Conservation (phyloP, 2,329 filamentous ascomycete species). For the Aspergillus sclerotialis region DNA sequence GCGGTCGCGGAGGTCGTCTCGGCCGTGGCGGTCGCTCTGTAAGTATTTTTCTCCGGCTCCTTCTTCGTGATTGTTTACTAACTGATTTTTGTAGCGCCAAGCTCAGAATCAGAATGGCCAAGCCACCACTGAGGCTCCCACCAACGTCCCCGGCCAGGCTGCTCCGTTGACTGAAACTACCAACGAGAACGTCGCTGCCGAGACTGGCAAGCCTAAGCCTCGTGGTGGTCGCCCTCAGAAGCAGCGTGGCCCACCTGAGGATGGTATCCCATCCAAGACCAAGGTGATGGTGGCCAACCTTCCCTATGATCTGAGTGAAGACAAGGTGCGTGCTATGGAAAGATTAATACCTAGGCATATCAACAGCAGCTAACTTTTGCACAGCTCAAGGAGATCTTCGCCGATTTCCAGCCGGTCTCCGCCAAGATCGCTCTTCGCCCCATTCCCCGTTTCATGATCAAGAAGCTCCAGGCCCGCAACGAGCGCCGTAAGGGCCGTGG, state of each 20-base stretch:
- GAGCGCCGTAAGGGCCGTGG: conserved; percentile 98
- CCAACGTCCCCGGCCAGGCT: conserved; percentile 12
- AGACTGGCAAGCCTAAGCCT: conserved; percentile 33
- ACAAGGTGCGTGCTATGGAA: conserved; percentile 75
- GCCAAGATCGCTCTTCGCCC: conserved; percentile 98
- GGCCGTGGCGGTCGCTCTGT: conserved; percentile 55
- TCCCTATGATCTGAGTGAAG: conserved; percentile 94
- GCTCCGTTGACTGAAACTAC: conserved; percentile 54
- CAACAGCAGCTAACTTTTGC: conserved; percentile 25
- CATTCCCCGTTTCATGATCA: conserved; percentile 99
- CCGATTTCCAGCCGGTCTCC: conserved; percentile 81
- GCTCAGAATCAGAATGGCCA: conserved; percentile 17
- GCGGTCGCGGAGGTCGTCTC: conserved; percentile 61
- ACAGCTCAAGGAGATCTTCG: conserved; percentile 96
- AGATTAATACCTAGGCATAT: no score
- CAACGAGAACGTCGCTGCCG: conserved; percentile 35
- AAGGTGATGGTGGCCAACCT: conserved; percentile 99
- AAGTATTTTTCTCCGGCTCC: conserved; percentile 21
- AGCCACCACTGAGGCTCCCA: conserved; percentile 16
- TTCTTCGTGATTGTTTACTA: conserved; percentile 1
- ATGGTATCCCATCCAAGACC: conserved; percentile 96
- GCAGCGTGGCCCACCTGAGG: conserved; percentile 92
- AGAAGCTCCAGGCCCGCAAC: conserved; percentile 97
- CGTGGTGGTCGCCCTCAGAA: conserved; percentile 53
- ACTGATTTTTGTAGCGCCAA: conserved; percentile 8